Evolutionary conservation across 2,329 filamentous ascomycete genomes (phyloP), one percentile per base, ranked within the genome.

Genomic region (Curvularia eragrostidis): DNA sequence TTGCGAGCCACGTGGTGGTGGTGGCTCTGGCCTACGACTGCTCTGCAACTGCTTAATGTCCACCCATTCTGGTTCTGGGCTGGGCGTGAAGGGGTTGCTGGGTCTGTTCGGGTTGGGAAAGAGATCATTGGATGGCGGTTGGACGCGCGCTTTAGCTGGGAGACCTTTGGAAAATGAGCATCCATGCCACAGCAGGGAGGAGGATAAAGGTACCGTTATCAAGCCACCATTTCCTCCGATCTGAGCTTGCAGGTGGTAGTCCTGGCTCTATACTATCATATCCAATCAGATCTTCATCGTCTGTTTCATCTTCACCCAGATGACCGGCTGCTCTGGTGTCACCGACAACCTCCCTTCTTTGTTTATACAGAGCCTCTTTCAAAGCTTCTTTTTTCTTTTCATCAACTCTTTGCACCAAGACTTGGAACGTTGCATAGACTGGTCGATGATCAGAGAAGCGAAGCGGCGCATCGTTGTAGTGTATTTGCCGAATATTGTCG

Each of bases 361-460:
- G 82, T 21, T 84, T 81, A 73, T 98, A 97, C 10, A 98, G 81
- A 51, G 89, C 84, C 30, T 85, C 85, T 69, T 89, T 91, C 46
- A 98, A 87, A 3, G 81, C 78, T 60, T 93, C 89, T 64, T 91
- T 92, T 52, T 84, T 80, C 23, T 77, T 79, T 73, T 97, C 91
- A 65, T 99, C 86, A 10, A 98, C 81, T 43, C 95, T 87, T 64
- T 83, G 93, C 51, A 98, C 89, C 1, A 84, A 86, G 76, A 93
- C 96, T 65, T 92, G 86, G 72, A 99, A 99, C 0, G 87, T 87
- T 12, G 92, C 93, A 77, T 91, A 97, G 0, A 99, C 94, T 1
- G 95, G 95, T n/a, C 93, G 86, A 76, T 99, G 95, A 72, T 99
- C 95, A 0, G 95, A 99, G 74, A 98, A 97, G 12, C 85, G 86